Evolutionary conservation across 1,139 yeast genomes (phyloP).

Genomic region (Saccharomyces pastorianus): DNA sequence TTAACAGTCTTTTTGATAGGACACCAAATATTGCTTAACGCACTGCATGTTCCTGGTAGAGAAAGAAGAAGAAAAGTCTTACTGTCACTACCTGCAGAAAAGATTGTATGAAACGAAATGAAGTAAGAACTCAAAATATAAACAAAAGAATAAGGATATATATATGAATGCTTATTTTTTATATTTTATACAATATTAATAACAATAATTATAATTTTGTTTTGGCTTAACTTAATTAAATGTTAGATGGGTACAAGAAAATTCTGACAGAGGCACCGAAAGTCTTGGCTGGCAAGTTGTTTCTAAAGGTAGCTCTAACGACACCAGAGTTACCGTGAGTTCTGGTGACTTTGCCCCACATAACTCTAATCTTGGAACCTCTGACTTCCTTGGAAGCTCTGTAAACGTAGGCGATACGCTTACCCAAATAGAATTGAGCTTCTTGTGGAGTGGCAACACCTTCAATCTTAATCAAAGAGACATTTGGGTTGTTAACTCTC

Average conservation of each 20-base stretch:
- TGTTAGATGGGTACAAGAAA: constrained; percentile 99
- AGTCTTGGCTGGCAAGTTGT: constrained; percentile 98
- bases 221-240: constrained; percentile 45
- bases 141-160: background rate
- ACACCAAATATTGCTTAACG: background rate
- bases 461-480: constrained; percentile 92
- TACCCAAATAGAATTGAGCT: constrained; percentile 98
- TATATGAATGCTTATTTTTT: background rate
- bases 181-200: constrained; percentile 1
- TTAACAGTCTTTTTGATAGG: background rate
- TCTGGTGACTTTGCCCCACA: constrained; percentile 98
- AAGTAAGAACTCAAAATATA: background rate
- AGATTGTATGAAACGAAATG: background rate
- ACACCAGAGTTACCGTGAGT: constrained; percentile 98
- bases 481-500: constrained; percentile 96
- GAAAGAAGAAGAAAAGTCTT: too few species aligned
- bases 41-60: background rate
- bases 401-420: constrained; percentile 98
- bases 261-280: constrained; percentile 99
- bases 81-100: too few species aligned
- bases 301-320: constrained; percentile 97
- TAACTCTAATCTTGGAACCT: constrained; percentile 98
- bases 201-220: background rate
- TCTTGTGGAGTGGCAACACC: constrained; percentile 88
- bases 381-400: constrained; percentile 95